phyloP scores from a whole-genome alignment of 176 grass and related monocot genomes.

The Saccharum officinarum region DNA sequence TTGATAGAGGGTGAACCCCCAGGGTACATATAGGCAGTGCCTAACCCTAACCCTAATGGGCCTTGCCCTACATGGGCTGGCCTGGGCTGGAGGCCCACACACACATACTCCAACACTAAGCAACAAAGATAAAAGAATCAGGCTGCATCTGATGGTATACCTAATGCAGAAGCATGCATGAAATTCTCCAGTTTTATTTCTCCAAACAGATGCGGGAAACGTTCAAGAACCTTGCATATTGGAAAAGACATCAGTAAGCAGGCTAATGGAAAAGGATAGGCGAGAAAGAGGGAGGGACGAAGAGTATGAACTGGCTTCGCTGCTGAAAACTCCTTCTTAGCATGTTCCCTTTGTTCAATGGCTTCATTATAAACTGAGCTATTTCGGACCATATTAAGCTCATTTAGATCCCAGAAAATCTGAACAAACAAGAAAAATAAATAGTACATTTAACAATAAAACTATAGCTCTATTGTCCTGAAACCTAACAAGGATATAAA shows the following conservation, averaged over 20 bases:
- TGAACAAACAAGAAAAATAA: slow-evolving; percentile 8
- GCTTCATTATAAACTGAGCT: slow-evolving; percentile 50
- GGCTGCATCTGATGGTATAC: slow-evolving; percentile 36
- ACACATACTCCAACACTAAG: background rate
- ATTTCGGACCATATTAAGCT: slow-evolving; percentile 40
- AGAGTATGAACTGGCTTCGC: slow-evolving; percentile 42
- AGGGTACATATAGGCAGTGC: too few relatives aligned
- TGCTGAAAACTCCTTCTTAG: slow-evolving; percentile 43
- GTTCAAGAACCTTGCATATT: slow-evolving; percentile 60
- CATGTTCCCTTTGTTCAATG: slow-evolving; percentile 21
- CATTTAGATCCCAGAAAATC: slow-evolving; percentile 54
- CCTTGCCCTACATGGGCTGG: too few relatives aligned
- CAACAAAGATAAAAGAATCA: background rate
- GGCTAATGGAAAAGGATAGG: background rate
- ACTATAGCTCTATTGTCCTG: background rate
- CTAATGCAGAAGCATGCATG: slow-evolving; percentile 71
- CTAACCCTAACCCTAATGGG: too few relatives aligned
- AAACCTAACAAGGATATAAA: slow-evolving; percentile 10
- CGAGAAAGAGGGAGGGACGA: background rate
- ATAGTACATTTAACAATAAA: background rate
- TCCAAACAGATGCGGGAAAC: slow-evolving; percentile 59
- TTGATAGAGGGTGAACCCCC: too few relatives aligned
- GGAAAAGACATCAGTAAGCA: background rate
- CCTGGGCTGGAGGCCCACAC: too few relatives aligned
- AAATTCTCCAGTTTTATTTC: slow-evolving; percentile 59